Evolutionary conservation across 257 asterid species (phyloP).

Genomic region (Sherardia arvensis): DNA sequence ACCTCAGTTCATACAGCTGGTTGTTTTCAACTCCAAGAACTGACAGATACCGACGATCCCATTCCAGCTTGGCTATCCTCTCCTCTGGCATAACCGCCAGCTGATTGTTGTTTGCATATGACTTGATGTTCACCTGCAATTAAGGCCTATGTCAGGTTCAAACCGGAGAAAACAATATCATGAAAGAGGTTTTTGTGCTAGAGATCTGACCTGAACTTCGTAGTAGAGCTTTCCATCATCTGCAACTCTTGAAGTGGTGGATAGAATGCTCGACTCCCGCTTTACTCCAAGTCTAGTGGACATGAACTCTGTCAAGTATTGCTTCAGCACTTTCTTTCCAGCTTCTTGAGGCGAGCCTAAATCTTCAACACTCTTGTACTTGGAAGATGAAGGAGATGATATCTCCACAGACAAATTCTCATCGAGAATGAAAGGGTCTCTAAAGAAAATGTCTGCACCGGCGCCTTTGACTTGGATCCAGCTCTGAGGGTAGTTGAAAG

Average conservation of each 20-base stretch:
- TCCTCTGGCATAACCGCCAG: conserved; percentile 90
- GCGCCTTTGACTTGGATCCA: conserved; percentile 99
- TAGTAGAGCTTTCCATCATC: conserved; percentile 81
- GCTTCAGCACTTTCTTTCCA: conserved; percentile 59
- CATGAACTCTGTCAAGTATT: conserved; percentile 92
- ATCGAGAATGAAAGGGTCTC: conserved; percentile 92
- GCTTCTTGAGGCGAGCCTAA: conserved; percentile 89
- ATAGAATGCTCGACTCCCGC: conserved; percentile 66
- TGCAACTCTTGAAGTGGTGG: conserved; percentile 73
- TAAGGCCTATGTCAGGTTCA: neutral
- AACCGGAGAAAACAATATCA: neutral
- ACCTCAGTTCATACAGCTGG: conserved; percentile 52
- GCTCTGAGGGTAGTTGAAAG: conserved; percentile 66
- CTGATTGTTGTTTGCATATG: conserved; percentile 90
- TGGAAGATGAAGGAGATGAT: conserved; percentile 90
- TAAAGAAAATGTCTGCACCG: conserved; percentile 90
- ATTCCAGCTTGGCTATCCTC: conserved; percentile 67
- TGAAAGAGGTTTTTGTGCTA: neutral
- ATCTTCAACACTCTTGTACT: conserved; percentile 68
- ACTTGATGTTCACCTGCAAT: conserved; percentile 74
- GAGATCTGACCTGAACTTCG: conserved; percentile 58
- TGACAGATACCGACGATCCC: conserved; percentile 83
- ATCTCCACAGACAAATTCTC: conserved; percentile 76
- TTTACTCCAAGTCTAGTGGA: conserved; percentile 94
- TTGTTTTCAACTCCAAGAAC: conserved; percentile 97